A percentile compares a stretch with the other conserved stretches of the same genome.
phyloP scores from a whole-genome alignment of 2,329 filamentous ascomycete genomes.

The Colletotrichum sansevieriae region DNA sequence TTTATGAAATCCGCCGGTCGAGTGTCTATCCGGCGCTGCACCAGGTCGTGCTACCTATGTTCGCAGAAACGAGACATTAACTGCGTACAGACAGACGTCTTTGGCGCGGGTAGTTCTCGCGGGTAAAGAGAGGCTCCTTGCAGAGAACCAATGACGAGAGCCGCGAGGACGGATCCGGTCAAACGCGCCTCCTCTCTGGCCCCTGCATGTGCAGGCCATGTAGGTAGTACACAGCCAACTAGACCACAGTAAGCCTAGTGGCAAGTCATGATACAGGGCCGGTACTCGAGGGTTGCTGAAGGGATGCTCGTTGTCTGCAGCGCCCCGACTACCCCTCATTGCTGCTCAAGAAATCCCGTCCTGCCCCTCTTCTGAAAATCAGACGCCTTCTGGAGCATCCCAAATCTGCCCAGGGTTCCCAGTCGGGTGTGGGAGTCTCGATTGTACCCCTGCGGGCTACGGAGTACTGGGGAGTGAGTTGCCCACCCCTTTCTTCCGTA shows the following conservation, averaged over 20 bases:
- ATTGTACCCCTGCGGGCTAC: not conserved
- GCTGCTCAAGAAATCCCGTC: slow-evolving; percentile 16
- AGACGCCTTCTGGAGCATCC: slow-evolving; percentile 14
- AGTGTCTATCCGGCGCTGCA: slow-evolving; percentile 5
- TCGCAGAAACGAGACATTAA: not conserved
- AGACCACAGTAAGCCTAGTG: slow-evolving; percentile 36
- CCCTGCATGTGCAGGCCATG: slow-evolving; percentile 35
- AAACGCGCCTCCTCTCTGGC: slow-evolving; percentile 31
- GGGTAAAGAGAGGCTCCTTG: slow-evolving; percentile 30
- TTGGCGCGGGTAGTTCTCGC: slow-evolving; percentile 32
- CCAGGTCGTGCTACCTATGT: not conserved
- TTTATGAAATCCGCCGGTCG: slow-evolving; percentile 23
- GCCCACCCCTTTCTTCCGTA: slow-evolving; percentile 7
- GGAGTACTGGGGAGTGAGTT: not conserved
- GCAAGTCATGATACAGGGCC: slow-evolving; percentile 39
- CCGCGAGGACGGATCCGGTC: slow-evolving; percentile 36
- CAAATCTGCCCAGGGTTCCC: slow-evolving; percentile 9
- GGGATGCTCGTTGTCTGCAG: slow-evolving; percentile 18
- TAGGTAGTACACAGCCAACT: slow-evolving; percentile 14
- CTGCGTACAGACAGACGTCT: slow-evolving; percentile 21
- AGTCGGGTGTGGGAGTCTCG: slow-evolving; percentile 16
- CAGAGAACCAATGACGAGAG: slow-evolving; percentile 23
- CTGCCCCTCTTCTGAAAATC: slow-evolving; percentile 10
- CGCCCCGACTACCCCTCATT: slow-evolving; percentile 17
- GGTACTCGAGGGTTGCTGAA: slow-evolving; percentile 15